A percentile compares a stretch with the other conserved stretches of the same genome.
Conservation (phyloP, 208 protist genomes). For the Angomonas deanei region DNA sequence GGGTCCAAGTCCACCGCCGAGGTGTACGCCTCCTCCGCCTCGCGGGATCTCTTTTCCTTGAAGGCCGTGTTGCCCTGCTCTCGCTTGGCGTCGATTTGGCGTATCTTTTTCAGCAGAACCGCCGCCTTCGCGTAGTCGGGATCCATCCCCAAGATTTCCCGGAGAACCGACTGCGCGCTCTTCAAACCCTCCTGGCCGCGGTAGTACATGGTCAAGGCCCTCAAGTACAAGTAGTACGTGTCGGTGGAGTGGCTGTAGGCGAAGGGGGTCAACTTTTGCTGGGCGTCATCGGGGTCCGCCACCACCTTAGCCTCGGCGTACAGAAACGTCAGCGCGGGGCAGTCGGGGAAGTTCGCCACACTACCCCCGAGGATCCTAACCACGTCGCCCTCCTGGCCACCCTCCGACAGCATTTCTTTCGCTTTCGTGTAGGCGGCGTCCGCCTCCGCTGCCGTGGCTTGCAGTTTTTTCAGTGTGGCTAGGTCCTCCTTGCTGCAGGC, state of each 20-base stretch:
- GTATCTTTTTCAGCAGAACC: constrained; percentile 73
- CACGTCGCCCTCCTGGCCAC: constrained; percentile 27
- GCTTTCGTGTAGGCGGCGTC: constrained; percentile 25
- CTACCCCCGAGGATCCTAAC: constrained; percentile 19
- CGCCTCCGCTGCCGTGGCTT: constrained; percentile 39
- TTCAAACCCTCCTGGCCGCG: constrained; percentile 57
- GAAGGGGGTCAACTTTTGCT: constrained; percentile 41
- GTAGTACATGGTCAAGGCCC: constrained; percentile 64
- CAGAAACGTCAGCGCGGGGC: constrained; percentile 45
- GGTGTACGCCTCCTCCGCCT: constrained; percentile 75
- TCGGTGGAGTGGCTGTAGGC: constrained; percentile 38
- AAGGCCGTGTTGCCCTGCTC: constrained; percentile 83
- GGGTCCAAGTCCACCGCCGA: constrained; percentile 72
- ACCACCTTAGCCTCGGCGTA: constrained; percentile 47
- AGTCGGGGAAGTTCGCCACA: constrained; percentile 57
- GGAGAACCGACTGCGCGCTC: constrained; percentile 59
- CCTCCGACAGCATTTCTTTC: constrained; percentile 28
- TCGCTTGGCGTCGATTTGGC: constrained; percentile 62
- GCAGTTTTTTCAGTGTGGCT: constrained; percentile 16
- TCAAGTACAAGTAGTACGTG: constrained; percentile 62
- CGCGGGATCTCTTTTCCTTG: constrained; percentile 52
- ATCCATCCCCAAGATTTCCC: constrained; percentile 63
- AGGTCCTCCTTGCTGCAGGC: not conserved
- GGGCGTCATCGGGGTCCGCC: constrained; percentile 46
- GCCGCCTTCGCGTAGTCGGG: constrained; percentile 61